Base-by-base conservation (phyloP, 2,329 filamentous ascomycete genomes). In the Geosmithia putterillii region DNA sequence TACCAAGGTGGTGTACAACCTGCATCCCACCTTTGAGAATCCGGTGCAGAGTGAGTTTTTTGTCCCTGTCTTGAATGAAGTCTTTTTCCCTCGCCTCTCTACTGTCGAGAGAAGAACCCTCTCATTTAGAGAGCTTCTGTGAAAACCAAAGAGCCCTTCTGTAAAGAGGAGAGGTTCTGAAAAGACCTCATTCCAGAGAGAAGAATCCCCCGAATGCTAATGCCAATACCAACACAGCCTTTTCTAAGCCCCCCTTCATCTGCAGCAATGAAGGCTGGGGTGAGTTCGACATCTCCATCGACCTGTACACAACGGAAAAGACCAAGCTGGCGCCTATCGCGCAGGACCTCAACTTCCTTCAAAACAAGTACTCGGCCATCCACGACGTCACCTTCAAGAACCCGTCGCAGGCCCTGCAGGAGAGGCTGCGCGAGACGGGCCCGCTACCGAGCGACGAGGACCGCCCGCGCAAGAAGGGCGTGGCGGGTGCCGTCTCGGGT, bases 241-340 rank as follows among this genome's bases (percentile, higher is more conserved):
- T 95, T 68, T 82, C 81, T 57, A 81, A 84, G 50, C 78, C 88
- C 1, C 92, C 92, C 0, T 98, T 96, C 68, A 75, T 74, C 51
- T 94, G 94, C 63, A 72, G 79, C 50, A 94, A 98, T 64, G 86
- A 95, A 65, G 92, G 92, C 52, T 98, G 92, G 92, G 92, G 92
- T 57, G 92, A 96, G 67, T 98, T 98, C 61, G 92, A 96, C 60
- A 90, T 98, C 80, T 73, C 71, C 40, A 92, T 96, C 56, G 79
- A 85, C 48, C 74, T 94, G 52, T 83, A 81, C 57, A 85, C 83
- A 38, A 80, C 83, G 23, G 87, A 92, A 64, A 95, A 95, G 71
- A 83, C 82, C 45, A 90, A 95, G 57, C 77, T 87, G 56, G 71
- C 76, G 14, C 60, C 60, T 7, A 72, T 98, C 50, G 66, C 72